Conservation (phyloP, 139 green algal species). For the Mychonastes homosphaera region DNA sequence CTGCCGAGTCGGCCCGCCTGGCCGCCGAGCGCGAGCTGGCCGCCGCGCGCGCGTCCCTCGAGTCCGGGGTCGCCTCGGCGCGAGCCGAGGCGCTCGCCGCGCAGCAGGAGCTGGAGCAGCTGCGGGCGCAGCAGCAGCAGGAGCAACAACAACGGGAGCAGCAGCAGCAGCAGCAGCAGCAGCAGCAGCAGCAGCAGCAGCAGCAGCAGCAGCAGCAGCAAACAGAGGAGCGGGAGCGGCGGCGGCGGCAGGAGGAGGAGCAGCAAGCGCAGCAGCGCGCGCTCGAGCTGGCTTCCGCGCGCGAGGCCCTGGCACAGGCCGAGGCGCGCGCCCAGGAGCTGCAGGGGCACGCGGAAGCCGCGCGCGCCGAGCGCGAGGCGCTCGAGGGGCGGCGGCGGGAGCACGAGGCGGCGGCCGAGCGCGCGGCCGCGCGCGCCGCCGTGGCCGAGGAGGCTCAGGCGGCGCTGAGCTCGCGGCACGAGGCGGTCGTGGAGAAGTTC, state of each 20-base stretch:
- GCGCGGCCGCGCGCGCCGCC: too few species aligned
- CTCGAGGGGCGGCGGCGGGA: not conserved
- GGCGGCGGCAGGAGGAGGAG: not conserved
- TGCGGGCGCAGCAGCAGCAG: not conserved
- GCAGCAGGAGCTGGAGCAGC: not conserved
- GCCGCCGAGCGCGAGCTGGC: too few species aligned
- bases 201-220: conserved; percentile 10
- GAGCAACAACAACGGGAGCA: not conserved
- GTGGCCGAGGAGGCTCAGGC: too few species aligned
- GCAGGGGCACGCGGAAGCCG: too few species aligned
- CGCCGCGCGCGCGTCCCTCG: too few species aligned
- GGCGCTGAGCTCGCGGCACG: too few species aligned
- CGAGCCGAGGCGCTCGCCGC: too few species aligned
- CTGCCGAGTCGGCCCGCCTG: too few species aligned
- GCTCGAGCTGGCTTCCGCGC: not conserved
- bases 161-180: not conserved
- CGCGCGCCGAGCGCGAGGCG: not conserved
- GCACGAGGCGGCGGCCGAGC: too few species aligned
- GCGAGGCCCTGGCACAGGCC: conserved; percentile 2
- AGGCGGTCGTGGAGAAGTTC: too few species aligned
- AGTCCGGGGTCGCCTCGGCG: too few species aligned
- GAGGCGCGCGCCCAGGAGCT: not conserved
- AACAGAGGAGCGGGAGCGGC: not conserved
- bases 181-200: conserved; percentile 5
- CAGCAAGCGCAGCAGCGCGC: not conserved